Conservation (phyloP, 148 eudicot species). For the Rhododendron mucronatum region DNA sequence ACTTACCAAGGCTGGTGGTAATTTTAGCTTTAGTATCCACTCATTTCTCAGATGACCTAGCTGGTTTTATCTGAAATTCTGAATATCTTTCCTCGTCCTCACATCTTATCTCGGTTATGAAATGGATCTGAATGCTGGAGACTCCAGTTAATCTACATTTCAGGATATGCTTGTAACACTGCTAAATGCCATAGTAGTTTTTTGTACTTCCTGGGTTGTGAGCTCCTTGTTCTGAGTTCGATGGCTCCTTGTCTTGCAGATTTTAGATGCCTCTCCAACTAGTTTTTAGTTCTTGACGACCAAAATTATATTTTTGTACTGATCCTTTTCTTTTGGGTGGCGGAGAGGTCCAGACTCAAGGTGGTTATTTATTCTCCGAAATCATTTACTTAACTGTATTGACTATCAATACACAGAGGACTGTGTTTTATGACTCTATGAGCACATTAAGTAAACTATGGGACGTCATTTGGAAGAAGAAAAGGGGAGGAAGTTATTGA, state of each 20-base stretch:
- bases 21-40: background rate
- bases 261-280: background rate
- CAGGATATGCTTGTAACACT: background rate
- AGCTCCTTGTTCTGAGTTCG: background rate
- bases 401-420: background rate
- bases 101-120: background rate
- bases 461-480: background rate
- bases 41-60: background rate
- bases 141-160: background rate
- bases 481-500: background rate
- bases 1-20: background rate
- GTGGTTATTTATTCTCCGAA: background rate
- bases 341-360: background rate
- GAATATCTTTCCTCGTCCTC: background rate
- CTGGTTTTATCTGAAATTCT: background rate
- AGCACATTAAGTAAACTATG: background rate
- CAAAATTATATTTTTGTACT: background rate
- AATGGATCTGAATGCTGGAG: background rate
- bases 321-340: background rate
- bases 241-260: background rate
- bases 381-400: background rate
- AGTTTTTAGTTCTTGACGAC: background rate
- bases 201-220: too few species aligned
- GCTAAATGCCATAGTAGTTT: background rate
- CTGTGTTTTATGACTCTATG: background rate